Percentiles rank a stretch among this genome's conserved stretches.
Conservation (phyloP, 352 stramenopile species). For the Phytophthora cajani region DNA sequence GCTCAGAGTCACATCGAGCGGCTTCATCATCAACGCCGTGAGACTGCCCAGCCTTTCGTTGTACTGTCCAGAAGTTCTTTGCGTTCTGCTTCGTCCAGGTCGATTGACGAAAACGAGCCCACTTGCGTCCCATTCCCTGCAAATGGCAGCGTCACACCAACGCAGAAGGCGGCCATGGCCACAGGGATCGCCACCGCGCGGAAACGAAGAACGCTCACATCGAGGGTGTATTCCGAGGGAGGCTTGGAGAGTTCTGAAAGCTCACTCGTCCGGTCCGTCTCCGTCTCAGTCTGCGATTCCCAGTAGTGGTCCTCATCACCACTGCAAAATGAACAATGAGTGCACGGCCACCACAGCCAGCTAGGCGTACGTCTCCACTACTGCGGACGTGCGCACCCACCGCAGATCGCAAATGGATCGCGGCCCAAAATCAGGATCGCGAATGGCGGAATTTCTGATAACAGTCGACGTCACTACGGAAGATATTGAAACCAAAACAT, state of each 20-base stretch:
- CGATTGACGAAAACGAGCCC: constrained; percentile 4
- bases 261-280: background rate
- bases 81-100: constrained; percentile 8
- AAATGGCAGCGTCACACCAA: constrained; percentile 13
- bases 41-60: constrained; percentile 12
- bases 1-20: constrained; percentile 12
- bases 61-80: constrained; percentile 20
- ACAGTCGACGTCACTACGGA: no score
- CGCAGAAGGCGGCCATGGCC: background rate
- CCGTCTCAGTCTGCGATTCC: background rate
- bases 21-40: constrained; percentile 17
- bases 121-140: constrained; percentile 7
- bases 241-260: background rate
- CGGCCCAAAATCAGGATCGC: no score
- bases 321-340: constrained; percentile 1
- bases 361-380: background rate
- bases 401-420: background rate
- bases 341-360: background rate
- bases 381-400: background rate
- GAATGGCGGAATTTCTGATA: no score
- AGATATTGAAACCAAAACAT: no score
- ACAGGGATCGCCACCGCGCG: background rate
- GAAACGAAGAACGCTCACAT: constrained; percentile 9
- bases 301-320: background rate
- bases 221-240: background rate